A percentile compares a stretch with the other conserved stretches of the same genome.
Evolutionary conservation across 1,284 basidiomycete genomes (phyloP).

Genomic region (Tilletia indica): DNA sequence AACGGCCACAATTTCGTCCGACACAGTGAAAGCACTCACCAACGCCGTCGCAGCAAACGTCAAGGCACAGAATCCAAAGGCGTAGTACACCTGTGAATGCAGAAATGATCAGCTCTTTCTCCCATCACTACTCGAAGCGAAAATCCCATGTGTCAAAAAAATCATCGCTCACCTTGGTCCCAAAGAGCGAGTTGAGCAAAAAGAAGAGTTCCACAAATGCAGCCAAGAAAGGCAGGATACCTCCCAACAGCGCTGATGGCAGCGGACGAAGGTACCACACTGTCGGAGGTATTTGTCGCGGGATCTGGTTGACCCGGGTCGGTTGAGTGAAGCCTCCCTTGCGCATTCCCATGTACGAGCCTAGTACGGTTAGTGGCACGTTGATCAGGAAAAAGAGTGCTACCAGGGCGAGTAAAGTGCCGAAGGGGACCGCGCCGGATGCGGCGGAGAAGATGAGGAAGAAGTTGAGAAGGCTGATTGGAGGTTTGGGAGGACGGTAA

Average conservation of each 20-base stretch:
- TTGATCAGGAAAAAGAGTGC: conserved; percentile 95
- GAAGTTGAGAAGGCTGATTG: conserved; percentile 45
- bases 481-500: not conserved
- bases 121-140: too few relatives aligned
- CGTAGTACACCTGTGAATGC: conserved; percentile 63
- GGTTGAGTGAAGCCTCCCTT: conserved; percentile 83
- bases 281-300: conserved; percentile 60
- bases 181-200: conserved; percentile 87
- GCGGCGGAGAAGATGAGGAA: conserved; percentile 74
- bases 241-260: conserved; percentile 76
- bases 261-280: conserved; percentile 59
- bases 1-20: not conserved
- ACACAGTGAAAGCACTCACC: conserved; percentile 62
- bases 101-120: conserved; percentile 18
- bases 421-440: conserved; percentile 93
- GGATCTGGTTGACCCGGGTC: conserved; percentile 86
- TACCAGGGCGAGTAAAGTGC: conserved; percentile 82
- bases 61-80: conserved; percentile 89
- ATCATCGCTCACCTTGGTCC: conserved; percentile 67
- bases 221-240: conserved; percentile 91
- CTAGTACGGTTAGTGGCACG: conserved; percentile 67
- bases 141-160: too few relatives aligned
- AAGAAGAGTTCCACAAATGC: conserved; percentile 96
- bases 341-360: conserved; percentile 72
- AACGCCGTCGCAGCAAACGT: conserved; percentile 80